Evolutionary conservation across 257 asterid genomes (phyloP), one percentile per base, ranked within the genome.

Genomic region (Phtheirospermum japonicum): DNA sequence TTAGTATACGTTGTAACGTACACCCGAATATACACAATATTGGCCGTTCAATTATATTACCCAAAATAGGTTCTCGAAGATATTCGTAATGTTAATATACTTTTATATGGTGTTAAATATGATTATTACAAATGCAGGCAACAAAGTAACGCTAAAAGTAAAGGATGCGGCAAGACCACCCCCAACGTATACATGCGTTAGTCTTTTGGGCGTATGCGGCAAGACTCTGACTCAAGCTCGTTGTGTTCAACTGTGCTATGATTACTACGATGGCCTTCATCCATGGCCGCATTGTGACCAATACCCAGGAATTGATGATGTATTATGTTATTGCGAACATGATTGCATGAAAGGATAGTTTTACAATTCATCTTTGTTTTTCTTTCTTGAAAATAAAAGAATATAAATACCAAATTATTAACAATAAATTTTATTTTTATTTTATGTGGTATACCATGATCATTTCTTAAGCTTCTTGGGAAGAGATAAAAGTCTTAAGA

Each of bases 291-390:
- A 64, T 20, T 52, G 69, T 64, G 62, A 52, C 17, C 40, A 52
- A 13, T 64, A 64, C 23, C 69, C 69, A 18, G 69, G 69, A n/a
- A 0, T 12, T 14, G 10, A 7, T 7, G 61, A 55, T 9, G 28
- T 7, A 11, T 26, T 34, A 36, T 64, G 69, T 45, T 52, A 18
- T 37, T 64, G 69, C 7, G 69, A 64, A 13, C 69, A 64, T 52
- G 52, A 51, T 17, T 63, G 68, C 14, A 40, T 11, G 48, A 9
- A 40, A 40, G 14, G 48, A 40, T 40, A 5, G n/a, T 40, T 0
- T 12, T 36, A 36, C 42, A 36, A 6, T 6, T 6, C 4, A 1
- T 36, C 11, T 36, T 36, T 36, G 37, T 36, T 2, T 36, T 36
- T 36, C 1, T 36, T 36, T 36, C 4, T 6, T 36, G n/a, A 6